A percentile compares a stretch with the other conserved stretches of the same genome.
Evolutionary conservation across 768 basidiomycete species (phyloP).

Genomic region (Termitomyces sp.): DNA sequence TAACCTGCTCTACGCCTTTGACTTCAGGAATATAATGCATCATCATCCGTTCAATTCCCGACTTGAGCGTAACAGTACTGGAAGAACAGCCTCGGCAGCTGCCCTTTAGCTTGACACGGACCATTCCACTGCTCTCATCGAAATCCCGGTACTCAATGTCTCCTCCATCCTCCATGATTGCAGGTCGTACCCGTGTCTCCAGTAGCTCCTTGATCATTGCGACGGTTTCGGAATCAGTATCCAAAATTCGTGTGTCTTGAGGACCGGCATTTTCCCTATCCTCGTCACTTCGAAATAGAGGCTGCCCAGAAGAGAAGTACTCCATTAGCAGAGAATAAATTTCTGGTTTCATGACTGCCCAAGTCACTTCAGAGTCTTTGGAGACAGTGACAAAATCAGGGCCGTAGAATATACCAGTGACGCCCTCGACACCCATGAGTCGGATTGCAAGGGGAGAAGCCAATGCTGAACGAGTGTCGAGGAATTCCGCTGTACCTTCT

Average conservation of each 20-base stretch:
- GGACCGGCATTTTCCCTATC: conserved; percentile 80
- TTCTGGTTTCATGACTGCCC: conserved; percentile 94
- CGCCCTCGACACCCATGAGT: conserved; percentile 92
- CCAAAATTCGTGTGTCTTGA: conserved; percentile 89
- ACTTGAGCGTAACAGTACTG: conserved; percentile 92
- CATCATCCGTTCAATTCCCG: conserved; percentile 96
- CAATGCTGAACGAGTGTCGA: conserved; percentile 82
- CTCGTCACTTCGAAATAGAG: conserved; percentile 81
- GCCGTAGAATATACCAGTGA: conserved; percentile 87
- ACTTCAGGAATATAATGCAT: conserved; percentile 99
- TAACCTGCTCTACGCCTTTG: conserved; percentile 83
- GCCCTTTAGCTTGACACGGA: conserved; percentile 90
- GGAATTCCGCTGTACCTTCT: conserved; percentile 88
- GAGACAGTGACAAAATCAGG: conserved; percentile 98
- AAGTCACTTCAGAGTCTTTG: conserved; percentile 79
- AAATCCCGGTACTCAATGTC: conserved; percentile 97
- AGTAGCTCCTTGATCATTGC: conserved; percentile 99
- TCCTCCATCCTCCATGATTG: conserved; percentile 98
- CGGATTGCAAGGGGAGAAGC: conserved; percentile 92
- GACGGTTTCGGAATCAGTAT: conserved; percentile 93
- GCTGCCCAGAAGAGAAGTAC: conserved; percentile 86
- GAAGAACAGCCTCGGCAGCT: conserved; percentile 95
- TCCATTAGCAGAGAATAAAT: conserved; percentile 97
- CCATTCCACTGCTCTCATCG: conserved; percentile 70
- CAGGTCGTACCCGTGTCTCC: conserved; percentile 91